Percentiles rank a stretch among this genome's conserved stretches.
These are phyloP conservation scores for Hericium erinaceus DNA, from an alignment of 768 basidiomycete genomes.

Conservation along the genomic window DNA sequence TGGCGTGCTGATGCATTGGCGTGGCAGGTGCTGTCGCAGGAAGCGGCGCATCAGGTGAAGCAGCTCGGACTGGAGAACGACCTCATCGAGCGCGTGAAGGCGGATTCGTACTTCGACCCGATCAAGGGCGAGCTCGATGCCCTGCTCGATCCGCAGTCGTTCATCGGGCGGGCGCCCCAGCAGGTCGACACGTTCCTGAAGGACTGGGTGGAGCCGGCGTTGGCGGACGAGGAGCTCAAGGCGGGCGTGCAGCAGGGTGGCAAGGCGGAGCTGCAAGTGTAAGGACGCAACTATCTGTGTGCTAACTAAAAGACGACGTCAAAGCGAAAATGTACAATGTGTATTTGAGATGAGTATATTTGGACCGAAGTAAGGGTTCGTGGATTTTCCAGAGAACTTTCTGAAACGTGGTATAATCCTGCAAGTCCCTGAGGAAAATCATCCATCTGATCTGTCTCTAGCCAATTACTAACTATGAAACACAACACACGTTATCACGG, in stretches of 20 bases:
- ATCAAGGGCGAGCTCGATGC: conserved; percentile 73
- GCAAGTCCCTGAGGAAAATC: too few relatives aligned
- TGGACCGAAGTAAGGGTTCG: too few relatives aligned
- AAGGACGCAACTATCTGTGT: not conserved
- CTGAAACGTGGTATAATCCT: too few relatives aligned
- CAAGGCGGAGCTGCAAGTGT: conserved; percentile 60
- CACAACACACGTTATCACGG: too few relatives aligned
- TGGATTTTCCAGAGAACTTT: too few relatives aligned
- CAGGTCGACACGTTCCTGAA: conserved; percentile 85
- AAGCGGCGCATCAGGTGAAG: conserved; percentile 92
- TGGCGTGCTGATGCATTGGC: not conserved
- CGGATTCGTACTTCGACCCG: conserved; percentile 81
- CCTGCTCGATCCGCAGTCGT: conserved; percentile 78
- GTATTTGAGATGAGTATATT: too few relatives aligned
- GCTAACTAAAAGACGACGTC: not conserved
- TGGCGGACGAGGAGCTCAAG: conserved; percentile 48
- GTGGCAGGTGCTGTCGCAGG: conserved; percentile 77
- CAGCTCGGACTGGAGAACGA: conserved; percentile 92
- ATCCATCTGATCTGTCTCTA: too few relatives aligned
- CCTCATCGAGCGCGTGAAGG: conserved; percentile 77
- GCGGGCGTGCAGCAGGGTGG: conserved; percentile 40
- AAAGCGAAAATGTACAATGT: not conserved
- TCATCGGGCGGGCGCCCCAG: conserved; percentile 89
- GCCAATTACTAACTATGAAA: too few relatives aligned
- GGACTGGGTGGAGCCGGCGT: conserved; percentile 83